These are phyloP conservation scores for Plasmopara halstedii DNA, from an alignment of 352 stramenopile genomes.

Conservation along the genomic window DNA sequence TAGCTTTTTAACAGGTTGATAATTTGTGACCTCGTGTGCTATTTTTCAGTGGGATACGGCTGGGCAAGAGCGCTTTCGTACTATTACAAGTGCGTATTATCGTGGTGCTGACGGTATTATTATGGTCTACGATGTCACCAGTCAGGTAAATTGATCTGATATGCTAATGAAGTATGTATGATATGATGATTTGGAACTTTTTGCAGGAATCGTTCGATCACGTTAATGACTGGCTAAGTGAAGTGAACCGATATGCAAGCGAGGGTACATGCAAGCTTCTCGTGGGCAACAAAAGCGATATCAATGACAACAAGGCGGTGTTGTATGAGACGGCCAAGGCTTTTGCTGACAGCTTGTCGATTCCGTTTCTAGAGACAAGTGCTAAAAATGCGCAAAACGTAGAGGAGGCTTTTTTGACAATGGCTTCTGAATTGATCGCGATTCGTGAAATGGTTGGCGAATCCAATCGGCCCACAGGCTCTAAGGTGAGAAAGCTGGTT, in stretches of 20 bases:
- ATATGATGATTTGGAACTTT: background rate
- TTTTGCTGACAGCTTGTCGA: conserved; percentile 95
- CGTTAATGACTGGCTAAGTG: conserved; percentile 98
- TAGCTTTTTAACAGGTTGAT: background rate
- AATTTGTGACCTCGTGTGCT: conserved; percentile 1
- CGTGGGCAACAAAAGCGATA: conserved; percentile 99
- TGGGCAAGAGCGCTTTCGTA: conserved; percentile 98
- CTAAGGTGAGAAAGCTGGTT: conserved; percentile 32
- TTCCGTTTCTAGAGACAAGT: conserved; percentile 98
- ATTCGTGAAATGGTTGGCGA: conserved; percentile 85
- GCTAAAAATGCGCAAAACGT: conserved; percentile 99
- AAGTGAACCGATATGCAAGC: conserved; percentile 98
- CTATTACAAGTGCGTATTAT: conserved; percentile 99
- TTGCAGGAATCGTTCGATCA: conserved; percentile 97
- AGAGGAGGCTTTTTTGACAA: conserved; percentile 98
- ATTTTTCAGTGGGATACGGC: conserved; percentile 92
- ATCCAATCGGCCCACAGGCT: conserved; percentile 50
- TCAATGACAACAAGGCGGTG: conserved; percentile 94
- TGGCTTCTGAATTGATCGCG: conserved; percentile 97
- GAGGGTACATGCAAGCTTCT: conserved; percentile 99
- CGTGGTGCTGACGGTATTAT: conserved; percentile 97
- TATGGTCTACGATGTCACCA: conserved; percentile 99
- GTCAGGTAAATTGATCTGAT: conserved; percentile 42
- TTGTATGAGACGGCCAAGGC: conserved; percentile 95
- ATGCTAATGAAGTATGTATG: background rate